Percentiles rank a stretch among this genome's conserved stretches.
Evolutionary conservation across 495 filamentous ascomycete species (phyloP).

Genomic region (Trypethelium eluteriae): DNA sequence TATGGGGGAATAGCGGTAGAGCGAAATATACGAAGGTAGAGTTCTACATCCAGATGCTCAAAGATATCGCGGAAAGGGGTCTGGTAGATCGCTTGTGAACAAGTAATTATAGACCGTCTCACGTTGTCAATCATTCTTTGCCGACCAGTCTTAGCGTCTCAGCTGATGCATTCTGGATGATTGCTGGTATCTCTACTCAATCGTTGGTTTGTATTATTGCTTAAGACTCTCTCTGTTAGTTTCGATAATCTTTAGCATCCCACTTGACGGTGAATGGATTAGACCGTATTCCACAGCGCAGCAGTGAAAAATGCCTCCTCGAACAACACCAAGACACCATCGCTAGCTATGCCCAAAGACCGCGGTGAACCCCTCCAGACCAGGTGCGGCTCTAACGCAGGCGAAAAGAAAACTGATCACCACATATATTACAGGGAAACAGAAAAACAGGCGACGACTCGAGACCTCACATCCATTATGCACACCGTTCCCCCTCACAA

Average conservation of each 20-base stretch:
- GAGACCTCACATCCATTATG: background rate
- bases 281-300: background rate
- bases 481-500: background rate
- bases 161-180: too few species aligned
- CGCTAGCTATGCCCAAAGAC: slow-evolving; percentile 10
- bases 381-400: background rate
- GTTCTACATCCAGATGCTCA: too few species aligned
- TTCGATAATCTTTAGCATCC: background rate
- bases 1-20: too few species aligned
- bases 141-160: too few species aligned
- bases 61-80: too few species aligned
- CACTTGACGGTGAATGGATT: background rate
- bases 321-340: slow-evolving; percentile 5
- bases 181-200: too few species aligned
- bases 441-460: background rate
- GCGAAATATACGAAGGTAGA: too few species aligned
- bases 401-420: background rate
- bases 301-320: background rate
- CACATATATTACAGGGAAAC: slow-evolving; percentile 11
- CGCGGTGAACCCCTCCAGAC: background rate
- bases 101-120: too few species aligned
- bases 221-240: background rate
- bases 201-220: too few species aligned
- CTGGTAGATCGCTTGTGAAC: too few species aligned
- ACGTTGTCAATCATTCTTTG: too few species aligned